Evolutionary conservation across 2,329 filamentous ascomycete genomes (phyloP), one percentile per base, ranked within the genome.

Genomic region (Onygena corvina): DNA sequence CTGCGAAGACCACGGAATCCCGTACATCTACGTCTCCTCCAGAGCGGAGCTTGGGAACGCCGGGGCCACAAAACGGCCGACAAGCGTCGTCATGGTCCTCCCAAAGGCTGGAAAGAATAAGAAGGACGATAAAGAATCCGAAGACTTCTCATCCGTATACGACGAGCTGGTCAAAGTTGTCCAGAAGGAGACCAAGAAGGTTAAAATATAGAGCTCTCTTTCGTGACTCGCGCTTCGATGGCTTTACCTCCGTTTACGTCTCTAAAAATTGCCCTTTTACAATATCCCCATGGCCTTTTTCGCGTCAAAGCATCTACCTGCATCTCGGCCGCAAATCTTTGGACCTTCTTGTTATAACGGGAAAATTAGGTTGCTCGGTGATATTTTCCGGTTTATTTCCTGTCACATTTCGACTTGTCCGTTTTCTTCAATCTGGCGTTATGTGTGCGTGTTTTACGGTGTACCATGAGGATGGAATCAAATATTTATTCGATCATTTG

Each of bases 1-100:
- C 51, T 96, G 92, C 77, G 92, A 98, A 73, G 90, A 96, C 72
- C 89, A 95, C 76, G 86, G 86, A 70, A 86, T 95, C 53, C 92
- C 92, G 29, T 98, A 96, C 73, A 80, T 98, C 68, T 98, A 93
- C 69, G 86, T 98, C 60, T 80, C 83, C 53, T 93, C 85, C 62
- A 83, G 92, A 60, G 90, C 88, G 53, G 90, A 96, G 73, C 80
- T 98, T 51, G 92, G 92, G 62, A 86, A 86, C 58, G 90, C 92
- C 2, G 89, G 89, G 53, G 85, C 83, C 67, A 98, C 92, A 46
- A 98, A 96, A 81, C 77, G 92, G 56, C 92, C 92, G 46, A 98
- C 92, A 30, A 93, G 85, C 66, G 92, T 98, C 49, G 87, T 95
- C 60, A 94, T 98, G 88, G 80, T 82, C 46, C 69, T 68, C 47